Conservation (phyloP, 352 stramenopile genomes). For the Peronosclerospora sorghi region DNA sequence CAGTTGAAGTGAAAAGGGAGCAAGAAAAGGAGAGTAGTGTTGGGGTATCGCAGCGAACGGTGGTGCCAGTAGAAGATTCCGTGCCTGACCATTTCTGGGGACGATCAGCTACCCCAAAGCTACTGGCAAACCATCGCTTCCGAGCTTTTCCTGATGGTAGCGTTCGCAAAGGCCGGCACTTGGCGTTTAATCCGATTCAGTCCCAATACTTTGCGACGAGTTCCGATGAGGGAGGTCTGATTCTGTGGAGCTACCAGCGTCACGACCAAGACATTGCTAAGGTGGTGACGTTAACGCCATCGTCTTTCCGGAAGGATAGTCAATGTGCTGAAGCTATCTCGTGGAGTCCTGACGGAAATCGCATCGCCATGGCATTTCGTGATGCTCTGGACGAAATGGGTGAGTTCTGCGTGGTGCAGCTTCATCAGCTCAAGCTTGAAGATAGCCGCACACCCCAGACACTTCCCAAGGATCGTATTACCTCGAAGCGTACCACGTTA, state of each 20-base stretch:
- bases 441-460: constrained; percentile 29
- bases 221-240: constrained; percentile 68
- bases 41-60: constrained; percentile 5
- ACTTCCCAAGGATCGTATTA: constrained; percentile 46
- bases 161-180: constrained; percentile 51
- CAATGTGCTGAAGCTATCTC: constrained; percentile 60
- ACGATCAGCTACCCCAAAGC: constrained; percentile 44
- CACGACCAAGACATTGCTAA: constrained; percentile 49
- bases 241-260: constrained; percentile 67
- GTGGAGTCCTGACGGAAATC: constrained; percentile 66
- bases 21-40: constrained; percentile 2
- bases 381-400: constrained; percentile 45
- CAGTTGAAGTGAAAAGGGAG: constrained; percentile 30
- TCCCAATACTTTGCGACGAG: constrained; percentile 64
- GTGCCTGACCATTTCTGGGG: constrained; percentile 74
- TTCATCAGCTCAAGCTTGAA: constrained; percentile 50
- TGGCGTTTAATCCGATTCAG: constrained; percentile 68
- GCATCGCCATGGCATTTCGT: constrained; percentile 70
- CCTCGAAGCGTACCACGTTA: constrained; percentile 45
- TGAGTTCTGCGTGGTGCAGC: constrained; percentile 67
- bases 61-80: constrained; percentile 26
- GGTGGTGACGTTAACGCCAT: constrained; percentile 42
- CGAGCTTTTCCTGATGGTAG: constrained; percentile 51
- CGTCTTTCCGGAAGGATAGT: constrained; percentile 52
- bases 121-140: constrained; percentile 57